phyloP scores from a whole-genome alignment of 192 early-diverging fungal species.

The Polychytrium aggregatum region DNA sequence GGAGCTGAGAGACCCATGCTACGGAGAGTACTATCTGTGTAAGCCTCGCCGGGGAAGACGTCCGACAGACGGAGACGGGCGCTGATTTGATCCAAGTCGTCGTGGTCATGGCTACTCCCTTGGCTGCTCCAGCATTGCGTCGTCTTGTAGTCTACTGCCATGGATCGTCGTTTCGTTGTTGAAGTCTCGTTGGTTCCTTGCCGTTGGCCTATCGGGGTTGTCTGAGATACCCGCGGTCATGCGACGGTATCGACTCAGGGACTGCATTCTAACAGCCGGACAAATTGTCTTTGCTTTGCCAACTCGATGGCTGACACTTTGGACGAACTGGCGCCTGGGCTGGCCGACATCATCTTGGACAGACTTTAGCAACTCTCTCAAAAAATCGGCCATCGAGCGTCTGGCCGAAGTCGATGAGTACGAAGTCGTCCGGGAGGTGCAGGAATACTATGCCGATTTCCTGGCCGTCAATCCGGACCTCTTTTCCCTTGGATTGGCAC shows the following conservation, averaged over 20 bases:
- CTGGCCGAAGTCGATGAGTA: slow-evolving; percentile 92
- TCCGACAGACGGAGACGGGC: neutral
- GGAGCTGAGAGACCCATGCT: slow-evolving; percentile 83
- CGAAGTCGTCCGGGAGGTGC: slow-evolving; percentile 88
- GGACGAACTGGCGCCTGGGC: too few relatives aligned
- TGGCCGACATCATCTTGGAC: slow-evolving; percentile 6
- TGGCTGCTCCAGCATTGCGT: too few relatives aligned
- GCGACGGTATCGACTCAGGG: too few relatives aligned
- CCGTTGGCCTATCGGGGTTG: too few relatives aligned
- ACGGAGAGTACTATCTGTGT: slow-evolving; percentile 96
- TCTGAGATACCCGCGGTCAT: too few relatives aligned
- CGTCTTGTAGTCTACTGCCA: neutral
- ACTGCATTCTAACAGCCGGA: neutral
- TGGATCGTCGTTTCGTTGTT: neutral
- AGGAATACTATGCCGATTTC: slow-evolving; percentile 94
- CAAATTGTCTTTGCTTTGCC: neutral
- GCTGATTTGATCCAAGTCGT: neutral
- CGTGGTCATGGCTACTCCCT: too few relatives aligned
- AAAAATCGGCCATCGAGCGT: slow-evolving; percentile 80
- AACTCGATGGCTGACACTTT: too few relatives aligned
- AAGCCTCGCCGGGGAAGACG: slow-evolving; percentile 5
- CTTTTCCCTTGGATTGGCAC: slow-evolving; percentile 63
- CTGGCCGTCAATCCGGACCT: slow-evolving; percentile 71
- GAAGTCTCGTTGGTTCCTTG: neutral
- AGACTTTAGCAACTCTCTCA: slow-evolving; percentile 92